Evolutionary conservation across 306 rosid species (phyloP).

Genomic region (Prunus kanzakura): DNA sequence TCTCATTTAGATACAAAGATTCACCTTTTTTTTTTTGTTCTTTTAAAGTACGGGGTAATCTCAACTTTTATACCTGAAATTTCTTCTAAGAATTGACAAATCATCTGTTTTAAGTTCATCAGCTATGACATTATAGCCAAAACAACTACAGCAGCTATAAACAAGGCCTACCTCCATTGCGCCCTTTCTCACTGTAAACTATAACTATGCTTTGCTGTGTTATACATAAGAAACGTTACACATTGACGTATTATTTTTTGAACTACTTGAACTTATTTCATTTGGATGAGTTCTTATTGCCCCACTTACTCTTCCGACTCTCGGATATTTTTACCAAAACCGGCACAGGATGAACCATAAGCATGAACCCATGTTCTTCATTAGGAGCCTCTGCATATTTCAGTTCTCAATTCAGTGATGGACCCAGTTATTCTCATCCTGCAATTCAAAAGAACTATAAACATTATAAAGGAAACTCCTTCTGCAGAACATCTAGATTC

Average conservation of each 20-base stretch:
- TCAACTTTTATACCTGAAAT: background rate
- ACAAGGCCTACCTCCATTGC: background rate
- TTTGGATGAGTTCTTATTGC: background rate
- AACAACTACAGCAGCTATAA: background rate
- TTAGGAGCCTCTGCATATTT: background rate
- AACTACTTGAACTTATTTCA: background rate
- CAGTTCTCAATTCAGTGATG: background rate
- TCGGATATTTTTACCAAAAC: background rate
- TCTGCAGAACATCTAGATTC: constrained; percentile 87
- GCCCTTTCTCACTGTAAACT: background rate
- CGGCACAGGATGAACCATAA: background rate
- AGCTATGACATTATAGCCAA: background rate
- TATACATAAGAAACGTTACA: background rate
- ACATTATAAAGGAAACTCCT: constrained; percentile 76
- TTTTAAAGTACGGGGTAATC: background rate
- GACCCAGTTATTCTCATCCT: background rate
- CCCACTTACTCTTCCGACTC: background rate
- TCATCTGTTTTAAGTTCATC: background rate
- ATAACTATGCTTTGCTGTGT: background rate
- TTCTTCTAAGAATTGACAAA: background rate
- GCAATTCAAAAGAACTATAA: background rate
- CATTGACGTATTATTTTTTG: background rate
- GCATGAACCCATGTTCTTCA: background rate
- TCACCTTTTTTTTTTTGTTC: background rate
- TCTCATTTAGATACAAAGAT: too few relatives aligned